Evolutionary conservation across 169 alveolate genomes (phyloP).

Genomic region (Condylostoma magnum): DNA sequence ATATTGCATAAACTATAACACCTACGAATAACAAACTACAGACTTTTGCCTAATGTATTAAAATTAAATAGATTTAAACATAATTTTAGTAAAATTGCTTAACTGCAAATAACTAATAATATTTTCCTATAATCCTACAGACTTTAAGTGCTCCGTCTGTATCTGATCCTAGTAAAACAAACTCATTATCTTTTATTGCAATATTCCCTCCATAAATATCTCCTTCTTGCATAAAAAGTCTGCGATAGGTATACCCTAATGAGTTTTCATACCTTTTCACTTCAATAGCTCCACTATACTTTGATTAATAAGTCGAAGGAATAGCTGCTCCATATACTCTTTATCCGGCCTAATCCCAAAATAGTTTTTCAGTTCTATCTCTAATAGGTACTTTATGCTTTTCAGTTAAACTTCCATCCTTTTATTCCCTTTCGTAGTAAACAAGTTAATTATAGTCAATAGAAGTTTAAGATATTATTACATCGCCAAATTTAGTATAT

Average conservation of each 20-base stretch:
- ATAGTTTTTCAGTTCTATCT: constrained; percentile 17
- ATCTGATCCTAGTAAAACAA: neutral
- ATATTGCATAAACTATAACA: no score
- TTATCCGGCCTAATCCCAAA: neutral
- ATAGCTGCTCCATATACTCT: constrained; percentile 25
- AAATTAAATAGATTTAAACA: no score
- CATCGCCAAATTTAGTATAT: neutral
- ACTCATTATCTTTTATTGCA: neutral
- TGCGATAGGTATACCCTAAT: neutral
- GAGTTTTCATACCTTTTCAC: neutral
- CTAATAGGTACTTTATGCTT: neutral
- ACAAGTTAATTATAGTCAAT: constrained; percentile 16
- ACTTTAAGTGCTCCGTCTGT: constrained; percentile 14
- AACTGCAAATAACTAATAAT: no score
- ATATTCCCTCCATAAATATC: neutral
- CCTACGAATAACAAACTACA: no score
- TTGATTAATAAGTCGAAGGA: constrained; percentile 3
- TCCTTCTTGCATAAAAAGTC: constrained; percentile 18
- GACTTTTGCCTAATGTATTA: no score
- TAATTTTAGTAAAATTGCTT: no score
- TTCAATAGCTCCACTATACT: constrained; percentile 15
- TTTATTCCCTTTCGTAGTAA: neutral
- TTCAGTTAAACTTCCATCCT: neutral
- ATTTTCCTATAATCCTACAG: constrained; percentile 14
- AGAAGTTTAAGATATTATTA: neutral